A percentile compares a stretch with the other conserved stretches of the same genome.
Conservation (phyloP, 139 green algal genomes). For the Auxenochlorella protothecoides region DNA sequence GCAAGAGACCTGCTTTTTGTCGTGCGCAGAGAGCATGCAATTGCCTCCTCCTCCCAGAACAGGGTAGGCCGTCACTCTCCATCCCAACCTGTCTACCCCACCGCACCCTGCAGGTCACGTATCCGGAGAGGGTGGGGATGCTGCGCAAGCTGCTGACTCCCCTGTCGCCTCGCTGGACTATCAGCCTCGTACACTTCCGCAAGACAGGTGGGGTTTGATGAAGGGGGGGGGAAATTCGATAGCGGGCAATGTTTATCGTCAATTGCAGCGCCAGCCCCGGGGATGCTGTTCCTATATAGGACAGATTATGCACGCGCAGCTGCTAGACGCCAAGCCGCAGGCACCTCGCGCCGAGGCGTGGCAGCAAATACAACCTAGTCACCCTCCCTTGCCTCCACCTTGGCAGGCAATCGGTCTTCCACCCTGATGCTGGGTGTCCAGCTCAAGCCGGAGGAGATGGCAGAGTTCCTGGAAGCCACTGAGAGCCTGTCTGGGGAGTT, state of each 20-base stretch:
- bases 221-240: neutral
- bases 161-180: constrained; percentile 71
- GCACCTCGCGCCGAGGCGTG: too few relatives aligned
- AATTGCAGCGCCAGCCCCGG: too few relatives aligned
- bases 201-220: constrained; percentile 26
- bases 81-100: neutral
- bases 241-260: neutral
- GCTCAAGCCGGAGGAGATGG: constrained; percentile 14
- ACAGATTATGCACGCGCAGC: too few relatives aligned
- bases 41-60: neutral
- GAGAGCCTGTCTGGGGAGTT: constrained; percentile 40
- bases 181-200: constrained; percentile 97
- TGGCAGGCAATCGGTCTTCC: constrained; percentile 55
- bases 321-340: too few relatives aligned
- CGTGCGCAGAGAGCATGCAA: neutral
- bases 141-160: constrained; percentile 70
- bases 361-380: too few relatives aligned
- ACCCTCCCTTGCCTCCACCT: neutral
- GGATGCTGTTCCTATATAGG: too few relatives aligned
- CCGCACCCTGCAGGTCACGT: constrained; percentile 46
- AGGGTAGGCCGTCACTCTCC: too few relatives aligned
- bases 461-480: constrained; percentile 19
- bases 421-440: constrained; percentile 68
- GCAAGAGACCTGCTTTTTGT: too few relatives aligned
- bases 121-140: constrained; percentile 83